These are phyloP conservation scores for Ustilago sp. DNA, from an alignment of 1,284 basidiomycete species.

Conservation along the genomic window DNA sequence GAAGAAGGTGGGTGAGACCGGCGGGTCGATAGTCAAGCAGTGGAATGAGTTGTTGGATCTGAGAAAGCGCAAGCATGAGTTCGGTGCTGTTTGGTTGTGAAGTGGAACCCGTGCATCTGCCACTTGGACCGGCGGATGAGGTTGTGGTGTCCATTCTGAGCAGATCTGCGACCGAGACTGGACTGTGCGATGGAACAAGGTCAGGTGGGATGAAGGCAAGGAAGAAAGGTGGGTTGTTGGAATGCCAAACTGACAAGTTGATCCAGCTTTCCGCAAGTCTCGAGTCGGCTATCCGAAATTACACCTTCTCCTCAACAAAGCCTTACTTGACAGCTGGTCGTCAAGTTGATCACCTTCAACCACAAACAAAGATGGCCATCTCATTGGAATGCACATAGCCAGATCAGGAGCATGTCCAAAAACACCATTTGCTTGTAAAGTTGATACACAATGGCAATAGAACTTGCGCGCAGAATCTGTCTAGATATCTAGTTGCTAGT, in stretches of 20 bases:
- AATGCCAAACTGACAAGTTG: not conserved
- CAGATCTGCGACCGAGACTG: not conserved
- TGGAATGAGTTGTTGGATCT: conserved; percentile 48
- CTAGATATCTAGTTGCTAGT: conserved; percentile 2
- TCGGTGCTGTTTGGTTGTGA: conserved; percentile 34
- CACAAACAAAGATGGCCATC: not conserved
- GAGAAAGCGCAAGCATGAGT: conserved; percentile 49
- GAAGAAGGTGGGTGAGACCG: conserved; percentile 34
- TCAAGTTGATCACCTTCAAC: not conserved
- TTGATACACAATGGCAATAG: not conserved
- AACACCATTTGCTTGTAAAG: not conserved
- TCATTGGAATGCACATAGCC: not conserved
- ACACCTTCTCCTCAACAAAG: not conserved
- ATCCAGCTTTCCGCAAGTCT: not conserved
- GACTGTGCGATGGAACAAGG: not conserved
- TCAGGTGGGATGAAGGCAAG: not conserved
- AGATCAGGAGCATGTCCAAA: not conserved
- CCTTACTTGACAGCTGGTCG: not conserved
- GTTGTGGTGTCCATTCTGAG: conserved; percentile 5
- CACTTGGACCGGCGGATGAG: not conserved
- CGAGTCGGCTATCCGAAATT: conserved; percentile 2
- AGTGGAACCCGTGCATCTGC: not conserved
- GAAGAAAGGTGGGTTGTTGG: not conserved
- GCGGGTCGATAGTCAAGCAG: conserved; percentile 45
- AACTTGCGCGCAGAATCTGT: not conserved